Evolutionary conservation across 2,329 filamentous ascomycete genomes (phyloP), one percentile per base, ranked within the genome.

Genomic region (Clathrospora elynae): DNA sequence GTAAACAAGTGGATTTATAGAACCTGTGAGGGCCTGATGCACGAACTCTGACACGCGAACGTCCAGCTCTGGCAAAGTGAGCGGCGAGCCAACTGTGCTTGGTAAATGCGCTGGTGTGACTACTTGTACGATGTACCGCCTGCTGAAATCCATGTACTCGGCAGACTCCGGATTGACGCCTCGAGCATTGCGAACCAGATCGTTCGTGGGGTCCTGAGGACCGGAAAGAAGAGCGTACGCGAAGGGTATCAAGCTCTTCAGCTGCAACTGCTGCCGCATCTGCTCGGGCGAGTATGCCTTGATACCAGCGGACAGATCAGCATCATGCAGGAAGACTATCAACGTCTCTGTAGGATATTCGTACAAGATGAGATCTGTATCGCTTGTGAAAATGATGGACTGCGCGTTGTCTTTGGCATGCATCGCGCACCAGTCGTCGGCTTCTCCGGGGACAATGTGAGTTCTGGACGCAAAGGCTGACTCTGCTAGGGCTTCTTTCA

Each of bases 361-460:
- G 62, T 91, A 85, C 0, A 92, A 77, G 0, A 95, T 73, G 6
- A 96, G 76, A 62, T 97, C 92, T 0, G 90, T 95, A 60, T 97
- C 92, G n/a, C 83, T 85, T 0, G 90, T 95, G 5, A 96, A 70
- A 18, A 84, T 74, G 10, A 90, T 78, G 0, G 82, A 83, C 0
- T 81, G 82, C 2, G 78, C 75, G 19, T 75, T 62, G 2, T 72
- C 50, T n/a, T 75, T 75, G 5, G 88, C 77, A 38, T 83, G 76
- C 10, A 77, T 71, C 3, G 89, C 90, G 65, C 90, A 96, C 71
- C 83, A 93, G 16, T 77, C 71, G 63, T 97, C 92, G 1, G 92
- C 92, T 70, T 97, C 92, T 0, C 88, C 90, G 0, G 89, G 84
- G 0, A 95, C 85, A 9, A 93, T 76, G 16, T 75, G 71, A 0